Conservation (phyloP, 345 rosid species). For the Mallotus nudiflorus region DNA sequence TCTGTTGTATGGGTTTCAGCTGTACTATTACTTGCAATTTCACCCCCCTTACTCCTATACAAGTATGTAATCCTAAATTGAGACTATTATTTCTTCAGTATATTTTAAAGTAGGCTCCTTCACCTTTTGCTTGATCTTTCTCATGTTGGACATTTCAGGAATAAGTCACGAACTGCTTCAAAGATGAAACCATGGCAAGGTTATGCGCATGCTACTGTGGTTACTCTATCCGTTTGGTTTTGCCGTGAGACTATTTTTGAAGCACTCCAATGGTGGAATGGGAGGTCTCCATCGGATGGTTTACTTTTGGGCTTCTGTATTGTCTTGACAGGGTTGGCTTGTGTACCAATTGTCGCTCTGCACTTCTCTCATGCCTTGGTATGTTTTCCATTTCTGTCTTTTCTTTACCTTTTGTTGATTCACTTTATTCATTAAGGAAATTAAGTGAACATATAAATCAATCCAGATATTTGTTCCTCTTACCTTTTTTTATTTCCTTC, state of each 20-base stretch:
- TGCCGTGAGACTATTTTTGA: constrained; percentile 97
- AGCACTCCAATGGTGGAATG: constrained; percentile 96
- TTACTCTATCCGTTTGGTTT: constrained; percentile 86
- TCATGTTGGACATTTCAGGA: constrained; percentile 54
- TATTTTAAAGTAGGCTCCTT: constrained; percentile 4
- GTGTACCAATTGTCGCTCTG: constrained; percentile 83
- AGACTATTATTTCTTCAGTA: background rate
- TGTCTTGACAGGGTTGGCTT: constrained; percentile 78
- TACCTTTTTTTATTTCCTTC: no score
- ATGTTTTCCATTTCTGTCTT: constrained; percentile 19
- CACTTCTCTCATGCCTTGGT: constrained; percentile 97
- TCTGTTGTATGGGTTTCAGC: constrained; percentile 89
- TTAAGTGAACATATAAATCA: no score
- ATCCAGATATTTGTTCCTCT: no score
- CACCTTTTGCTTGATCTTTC: background rate
- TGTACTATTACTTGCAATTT: constrained; percentile 72
- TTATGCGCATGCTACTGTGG: constrained; percentile 78
- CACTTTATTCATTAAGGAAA: no score
- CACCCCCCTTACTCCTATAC: constrained; percentile 95
- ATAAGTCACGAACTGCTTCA: constrained; percentile 70
- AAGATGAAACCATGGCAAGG: constrained; percentile 99
- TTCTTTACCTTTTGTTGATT: background rate
- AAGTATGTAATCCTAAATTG: constrained; percentile 43
- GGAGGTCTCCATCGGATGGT: constrained; percentile 93
- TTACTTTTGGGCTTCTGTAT: constrained; percentile 90